Evolutionary conservation across 106 monocot genomes (phyloP).

Genomic region (Vanilla planifolia): DNA sequence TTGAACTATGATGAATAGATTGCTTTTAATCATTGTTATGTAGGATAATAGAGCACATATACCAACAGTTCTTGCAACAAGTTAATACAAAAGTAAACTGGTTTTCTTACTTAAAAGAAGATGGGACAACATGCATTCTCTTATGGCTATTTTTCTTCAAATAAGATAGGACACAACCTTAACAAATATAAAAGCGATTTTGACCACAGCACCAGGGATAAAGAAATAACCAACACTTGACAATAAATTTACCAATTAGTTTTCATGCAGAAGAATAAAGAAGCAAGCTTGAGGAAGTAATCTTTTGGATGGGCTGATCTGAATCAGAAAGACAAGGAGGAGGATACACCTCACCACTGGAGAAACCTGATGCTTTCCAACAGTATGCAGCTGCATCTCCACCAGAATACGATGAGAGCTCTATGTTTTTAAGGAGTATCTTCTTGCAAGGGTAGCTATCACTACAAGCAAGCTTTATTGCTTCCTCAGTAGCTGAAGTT

Average conservation of each 20-base stretch:
- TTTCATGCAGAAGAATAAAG: neutral
- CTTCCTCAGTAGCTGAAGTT: conserved; percentile 44
- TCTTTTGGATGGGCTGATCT: conserved; percentile 7
- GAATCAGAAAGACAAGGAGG: conserved; percentile 38
- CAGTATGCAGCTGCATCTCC: conserved; percentile 29
- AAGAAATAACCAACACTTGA: no score
- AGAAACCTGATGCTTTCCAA: conserved; percentile 52
- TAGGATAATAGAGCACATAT: no score
- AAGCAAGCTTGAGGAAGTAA: neutral
- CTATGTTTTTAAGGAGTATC: conserved; percentile 45
- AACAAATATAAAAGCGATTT: no score
- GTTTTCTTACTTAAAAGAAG: no score
- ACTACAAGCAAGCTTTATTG: conserved; percentile 60
- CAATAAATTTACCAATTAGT: neutral
- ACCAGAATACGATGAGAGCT: conserved; percentile 36
- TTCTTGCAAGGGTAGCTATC: conserved; percentile 49
- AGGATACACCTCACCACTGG: conserved; percentile 32
- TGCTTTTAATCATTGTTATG: no score
- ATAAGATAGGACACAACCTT: no score
- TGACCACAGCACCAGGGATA: no score
- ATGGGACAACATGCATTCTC: no score
- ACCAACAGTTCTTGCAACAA: no score
- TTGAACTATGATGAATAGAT: no score
- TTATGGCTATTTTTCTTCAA: no score
- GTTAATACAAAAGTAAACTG: no score